A percentile compares a stretch with the other conserved stretches of the same genome.
Conservation (phyloP, 2,329 filamentous ascomycete species). For the Teratosphaeria zuluensis region DNA sequence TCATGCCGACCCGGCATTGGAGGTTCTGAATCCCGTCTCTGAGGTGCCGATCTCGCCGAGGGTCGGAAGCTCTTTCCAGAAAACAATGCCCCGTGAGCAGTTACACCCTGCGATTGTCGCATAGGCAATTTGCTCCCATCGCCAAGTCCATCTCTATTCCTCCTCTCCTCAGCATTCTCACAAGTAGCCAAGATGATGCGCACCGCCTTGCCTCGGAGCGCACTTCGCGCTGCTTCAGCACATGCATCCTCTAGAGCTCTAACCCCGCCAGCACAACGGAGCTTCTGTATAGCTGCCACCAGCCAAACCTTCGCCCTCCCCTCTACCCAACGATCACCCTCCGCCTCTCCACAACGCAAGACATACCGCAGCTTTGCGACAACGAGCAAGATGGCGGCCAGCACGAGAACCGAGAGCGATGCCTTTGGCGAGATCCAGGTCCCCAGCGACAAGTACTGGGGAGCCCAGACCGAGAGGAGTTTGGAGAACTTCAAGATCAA, state of each 20-base stretch:
- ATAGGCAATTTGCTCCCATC: neutral
- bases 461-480: constrained; percentile 91
- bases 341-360: neutral
- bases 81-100: neutral
- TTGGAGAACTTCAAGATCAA: constrained; percentile 99
- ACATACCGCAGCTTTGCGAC: constrained; percentile 4
- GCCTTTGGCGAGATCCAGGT: constrained; percentile 97
- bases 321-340: neutral
- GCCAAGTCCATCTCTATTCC: neutral
- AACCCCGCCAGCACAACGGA: constrained; percentile 4
- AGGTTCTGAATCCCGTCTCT: no score
- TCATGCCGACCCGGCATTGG: neutral
- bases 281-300: constrained; percentile 1
- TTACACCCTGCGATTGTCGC: neutral
- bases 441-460: constrained; percentile 91
- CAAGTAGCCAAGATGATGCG: neutral
- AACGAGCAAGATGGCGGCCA: constrained; percentile 24
- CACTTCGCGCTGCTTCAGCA: neutral
- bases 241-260: constrained; percentile 2
- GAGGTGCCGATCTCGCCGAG: neutral
- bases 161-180: neutral
- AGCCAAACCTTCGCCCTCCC: neutral
- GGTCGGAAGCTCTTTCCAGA: neutral
- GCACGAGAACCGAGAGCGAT: constrained; percentile 79
- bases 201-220: neutral